Conservation (phyloP, 2,329 filamentous ascomycete genomes). For the Lecanicillium sp. region DNA sequence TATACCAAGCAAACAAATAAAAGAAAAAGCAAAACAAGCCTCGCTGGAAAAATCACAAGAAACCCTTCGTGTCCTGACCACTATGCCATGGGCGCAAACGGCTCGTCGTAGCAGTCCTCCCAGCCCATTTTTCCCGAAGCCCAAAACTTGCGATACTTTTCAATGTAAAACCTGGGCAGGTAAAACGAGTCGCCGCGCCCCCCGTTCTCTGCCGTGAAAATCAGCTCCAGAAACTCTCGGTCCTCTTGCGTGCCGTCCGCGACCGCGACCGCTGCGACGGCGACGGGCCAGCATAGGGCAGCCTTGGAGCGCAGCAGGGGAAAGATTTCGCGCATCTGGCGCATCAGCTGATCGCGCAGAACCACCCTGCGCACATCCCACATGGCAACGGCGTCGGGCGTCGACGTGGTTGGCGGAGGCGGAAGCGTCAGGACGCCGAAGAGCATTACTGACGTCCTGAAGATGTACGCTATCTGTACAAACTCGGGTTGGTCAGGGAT, state of each 20-base stretch:
- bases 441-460: not conserved
- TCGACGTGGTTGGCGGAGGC: not conserved
- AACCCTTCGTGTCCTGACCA: too few relatives aligned
- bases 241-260: not conserved
- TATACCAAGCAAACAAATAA: not conserved
- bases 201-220: not conserved
- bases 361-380: not conserved
- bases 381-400: not conserved
- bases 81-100: constrained; percentile 2
- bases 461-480: not conserved
- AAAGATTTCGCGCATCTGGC: not conserved
- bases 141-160: not conserved
- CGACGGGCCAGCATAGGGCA: constrained; percentile 1
- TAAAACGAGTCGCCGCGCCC: not conserved
- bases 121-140: constrained; percentile 1
- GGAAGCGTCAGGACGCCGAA: not conserved
- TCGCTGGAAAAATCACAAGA: too few relatives aligned
- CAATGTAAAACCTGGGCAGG: not conserved
- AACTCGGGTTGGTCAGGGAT: constrained; percentile 1
- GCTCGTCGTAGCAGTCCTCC: constrained; percentile 6
- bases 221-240: not conserved
- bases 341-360: not conserved
- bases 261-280: constrained; percentile 1
- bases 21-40: not conserved
- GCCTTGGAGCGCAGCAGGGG: not conserved